Conservation (phyloP, 2,329 filamentous ascomycete species). For the Fusarium floridanum region DNA sequence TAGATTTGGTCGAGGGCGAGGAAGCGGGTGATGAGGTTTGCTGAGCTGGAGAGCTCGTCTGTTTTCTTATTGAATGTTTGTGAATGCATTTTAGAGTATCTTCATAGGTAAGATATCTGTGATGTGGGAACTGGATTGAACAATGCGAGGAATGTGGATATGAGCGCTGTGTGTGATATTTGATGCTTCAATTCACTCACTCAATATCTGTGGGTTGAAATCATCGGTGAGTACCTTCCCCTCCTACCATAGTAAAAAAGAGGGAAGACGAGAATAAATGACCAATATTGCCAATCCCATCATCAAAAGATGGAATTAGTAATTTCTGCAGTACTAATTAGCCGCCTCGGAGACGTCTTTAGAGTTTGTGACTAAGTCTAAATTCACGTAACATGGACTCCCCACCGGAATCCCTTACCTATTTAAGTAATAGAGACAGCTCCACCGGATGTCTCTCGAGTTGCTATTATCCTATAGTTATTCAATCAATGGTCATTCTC, state of each 20-base stretch:
- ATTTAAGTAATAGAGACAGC: conserved; percentile 1
- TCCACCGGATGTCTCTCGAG: not conserved
- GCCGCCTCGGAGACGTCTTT: not conserved
- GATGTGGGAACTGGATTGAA: not conserved
- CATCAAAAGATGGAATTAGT: conserved; percentile 7
- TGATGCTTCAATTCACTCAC: not conserved
- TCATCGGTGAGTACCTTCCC: not conserved
- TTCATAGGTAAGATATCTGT: too few species aligned
- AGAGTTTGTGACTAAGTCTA: conserved; percentile 21
- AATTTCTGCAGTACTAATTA: conserved; percentile 24
- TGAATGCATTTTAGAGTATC: conserved; percentile 6
- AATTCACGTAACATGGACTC: conserved; percentile 16
- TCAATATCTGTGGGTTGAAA: not conserved
- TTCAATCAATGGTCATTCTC: not conserved
- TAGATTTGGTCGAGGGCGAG: conserved; percentile 20
- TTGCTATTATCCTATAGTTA: conserved; percentile 6
- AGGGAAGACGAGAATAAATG: rapidly evolving
- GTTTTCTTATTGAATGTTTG: rapidly evolving
- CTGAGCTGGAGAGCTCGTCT: not conserved
- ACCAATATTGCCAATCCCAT: not conserved
- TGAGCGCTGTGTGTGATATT: not conserved
- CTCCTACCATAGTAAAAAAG: rapidly evolving
- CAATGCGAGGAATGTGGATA: not conserved
- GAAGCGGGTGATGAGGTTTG: conserved; percentile 4
- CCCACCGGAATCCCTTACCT: not conserved